Conservation (phyloP, 2,329 filamentous ascomycete genomes). For the Helicocarpus griseus region DNA sequence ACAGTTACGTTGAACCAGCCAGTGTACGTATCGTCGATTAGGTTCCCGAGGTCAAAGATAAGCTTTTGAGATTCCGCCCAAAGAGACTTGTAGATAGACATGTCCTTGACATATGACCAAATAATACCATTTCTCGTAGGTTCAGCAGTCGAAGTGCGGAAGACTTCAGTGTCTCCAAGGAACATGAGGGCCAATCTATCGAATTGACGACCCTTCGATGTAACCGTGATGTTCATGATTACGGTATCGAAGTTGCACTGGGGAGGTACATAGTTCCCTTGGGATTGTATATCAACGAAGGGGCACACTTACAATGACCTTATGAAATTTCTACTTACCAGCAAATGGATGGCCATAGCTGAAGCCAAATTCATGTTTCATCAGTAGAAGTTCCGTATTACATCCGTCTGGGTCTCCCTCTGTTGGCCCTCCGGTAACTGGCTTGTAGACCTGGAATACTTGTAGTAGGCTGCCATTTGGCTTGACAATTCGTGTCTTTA, state of each 20-base stretch:
- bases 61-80: constrained; percentile 62
- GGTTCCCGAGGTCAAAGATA: constrained; percentile 71
- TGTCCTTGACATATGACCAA: constrained; percentile 71
- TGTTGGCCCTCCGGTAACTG: constrained; percentile 44
- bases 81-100: constrained; percentile 59
- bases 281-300: neutral
- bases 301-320: neutral
- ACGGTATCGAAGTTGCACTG: constrained; percentile 63
- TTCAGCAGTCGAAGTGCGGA: constrained; percentile 73
- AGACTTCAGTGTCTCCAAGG: constrained; percentile 69
- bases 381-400: constrained; percentile 43
- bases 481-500: neutral
- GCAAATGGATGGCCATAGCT: constrained; percentile 68
- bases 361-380: constrained; percentile 60
- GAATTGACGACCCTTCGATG: constrained; percentile 61
- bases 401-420: constrained; percentile 14
- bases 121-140: constrained; percentile 60
- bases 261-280: constrained; percentile 57
- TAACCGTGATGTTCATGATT: constrained; percentile 65
- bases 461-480: constrained; percentile 23
- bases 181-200: constrained; percentile 70
- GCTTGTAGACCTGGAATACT: constrained; percentile 61
- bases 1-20: constrained; percentile 64
- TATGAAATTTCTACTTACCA: constrained; percentile 38
- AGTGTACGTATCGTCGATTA: constrained; percentile 62